Base-by-base conservation (phyloP, 2,329 filamentous ascomycete genomes). In the Grosmannia huntii region DNA sequence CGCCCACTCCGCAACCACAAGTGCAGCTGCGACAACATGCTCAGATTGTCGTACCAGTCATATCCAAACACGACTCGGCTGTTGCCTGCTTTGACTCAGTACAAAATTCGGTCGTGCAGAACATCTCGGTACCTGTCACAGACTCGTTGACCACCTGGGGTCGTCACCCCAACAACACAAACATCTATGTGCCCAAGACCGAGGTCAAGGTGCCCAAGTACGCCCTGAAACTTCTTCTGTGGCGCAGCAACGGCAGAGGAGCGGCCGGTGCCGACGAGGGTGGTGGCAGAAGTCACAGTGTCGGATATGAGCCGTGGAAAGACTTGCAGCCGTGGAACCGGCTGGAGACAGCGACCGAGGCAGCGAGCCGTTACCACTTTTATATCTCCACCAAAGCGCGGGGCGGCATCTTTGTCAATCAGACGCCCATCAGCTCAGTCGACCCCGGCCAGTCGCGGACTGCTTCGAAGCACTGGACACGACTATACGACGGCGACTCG, bases 371-470 rank as follows among this genome's bases (percentile, higher is more conserved):
- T 16, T 85, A 85, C 64, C 78, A 82, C 4, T 86, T 90, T 61
- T 85, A 83, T 67, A 84, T 96, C 55, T 86, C 86, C 1, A 95
- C 90, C 4, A 90, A 90, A 65, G 86, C 89, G 4, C 86, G 84
- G 7, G 76, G 77, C 31, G 89, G 89, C 23, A 89, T 96, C 61
- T 79, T 75, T 63, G 77, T 97, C 67, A 96, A 96, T 65, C 84
- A 81, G 31, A 77, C 81, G n/a, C 75, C 76, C 48, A 72, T 96
- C 27, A 73, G 70, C 1, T 81, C 83, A 2, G 73, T 80, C 46
- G 76, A 83, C 44, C 68, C 75, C 10, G 78, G 78, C 60, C 76
- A 81, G 59, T 76, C 78, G 3, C 71, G 74, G 28, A 75, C 77
- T 0, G 72, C 82, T 1, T 89, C 80, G 53, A 70, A 68, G 33